A percentile compares a stretch with the other conserved stretches of the same genome.
phyloP scores from a whole-genome alignment of 306 rosid species.

The Vigna hirtella region DNA sequence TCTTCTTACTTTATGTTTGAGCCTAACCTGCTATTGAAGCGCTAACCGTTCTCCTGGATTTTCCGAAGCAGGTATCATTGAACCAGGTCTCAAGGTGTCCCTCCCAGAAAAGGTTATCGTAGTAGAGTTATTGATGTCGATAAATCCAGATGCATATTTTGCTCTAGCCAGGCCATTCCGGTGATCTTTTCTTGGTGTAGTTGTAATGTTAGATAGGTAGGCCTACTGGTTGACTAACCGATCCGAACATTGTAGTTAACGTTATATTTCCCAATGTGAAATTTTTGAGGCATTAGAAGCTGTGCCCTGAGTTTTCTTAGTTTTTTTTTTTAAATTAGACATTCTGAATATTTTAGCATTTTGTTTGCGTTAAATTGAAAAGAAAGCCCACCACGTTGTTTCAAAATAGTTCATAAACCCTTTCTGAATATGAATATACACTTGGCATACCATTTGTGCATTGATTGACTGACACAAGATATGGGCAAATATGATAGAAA shows the following conservation, averaged over 20 bases:
- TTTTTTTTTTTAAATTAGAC: neutral
- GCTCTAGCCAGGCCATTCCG: slow-evolving; percentile 74
- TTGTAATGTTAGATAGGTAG: slow-evolving; percentile 17
- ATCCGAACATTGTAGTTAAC: slow-evolving; percentile 17
- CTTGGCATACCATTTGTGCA: neutral
- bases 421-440: neutral
- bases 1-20: slow-evolving; percentile 17
- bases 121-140: slow-evolving; percentile 84
- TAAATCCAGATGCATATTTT: slow-evolving; percentile 69
- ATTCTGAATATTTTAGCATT: slow-evolving; percentile 29
- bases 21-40: slow-evolving; percentile 32
- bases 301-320: slow-evolving; percentile 18
- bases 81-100: slow-evolving; percentile 71
- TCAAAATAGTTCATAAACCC: neutral
- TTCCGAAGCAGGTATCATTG: slow-evolving; percentile 67
- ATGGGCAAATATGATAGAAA: neutral
- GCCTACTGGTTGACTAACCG: slow-evolving; percentile 20
- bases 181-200: slow-evolving; percentile 36
- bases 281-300: slow-evolving; percentile 31
- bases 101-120: slow-evolving; percentile 62
- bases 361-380: slow-evolving; percentile 15
- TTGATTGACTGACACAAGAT: neutral
- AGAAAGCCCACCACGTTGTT: neutral
- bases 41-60: slow-evolving; percentile 34
- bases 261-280: neutral